Conservation (phyloP, 169 alveolate species). For the Theileria sp. region DNA sequence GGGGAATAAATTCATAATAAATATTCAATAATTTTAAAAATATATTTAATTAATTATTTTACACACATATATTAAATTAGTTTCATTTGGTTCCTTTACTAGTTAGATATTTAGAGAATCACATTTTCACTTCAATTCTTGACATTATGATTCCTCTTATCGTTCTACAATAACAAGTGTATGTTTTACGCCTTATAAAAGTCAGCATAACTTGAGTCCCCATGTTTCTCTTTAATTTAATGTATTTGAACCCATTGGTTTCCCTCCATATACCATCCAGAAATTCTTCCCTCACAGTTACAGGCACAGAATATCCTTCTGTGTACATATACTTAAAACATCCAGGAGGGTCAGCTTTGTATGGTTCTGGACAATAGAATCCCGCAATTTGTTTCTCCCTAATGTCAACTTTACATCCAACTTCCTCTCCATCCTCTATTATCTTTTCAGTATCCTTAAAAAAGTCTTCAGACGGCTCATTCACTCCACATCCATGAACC, state of each 20-base stretch:
- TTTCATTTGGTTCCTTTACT: background rate
- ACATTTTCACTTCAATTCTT: background rate
- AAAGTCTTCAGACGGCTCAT: constrained; percentile 9
- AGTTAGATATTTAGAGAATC: background rate
- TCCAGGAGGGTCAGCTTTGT: constrained; percentile 36
- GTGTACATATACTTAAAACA: constrained; percentile 29
- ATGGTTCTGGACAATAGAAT: constrained; percentile 57
- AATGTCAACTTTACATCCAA: constrained; percentile 35
- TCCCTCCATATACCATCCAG: background rate
- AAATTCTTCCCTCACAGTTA: background rate
- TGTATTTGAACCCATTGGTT: constrained; percentile 10
- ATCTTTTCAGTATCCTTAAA: constrained; percentile 33
- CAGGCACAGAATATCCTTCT: background rate
- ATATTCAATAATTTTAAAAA: background rate
- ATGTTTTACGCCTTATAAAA: background rate
- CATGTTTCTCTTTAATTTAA: background rate
- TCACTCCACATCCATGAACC: constrained; percentile 45
- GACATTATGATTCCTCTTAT: background rate
- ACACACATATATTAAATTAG: background rate
- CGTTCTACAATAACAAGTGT: constrained; percentile 4
- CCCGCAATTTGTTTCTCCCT: constrained; percentile 6
- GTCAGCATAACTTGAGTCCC: background rate
- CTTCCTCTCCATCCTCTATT: background rate
- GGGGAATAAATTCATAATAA: background rate
- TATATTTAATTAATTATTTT: too few species aligned